Evolutionary conservation across 2,329 filamentous ascomycete species (phyloP), one percentile per base, ranked within the genome.

Genomic region (Claviceps sp.): DNA sequence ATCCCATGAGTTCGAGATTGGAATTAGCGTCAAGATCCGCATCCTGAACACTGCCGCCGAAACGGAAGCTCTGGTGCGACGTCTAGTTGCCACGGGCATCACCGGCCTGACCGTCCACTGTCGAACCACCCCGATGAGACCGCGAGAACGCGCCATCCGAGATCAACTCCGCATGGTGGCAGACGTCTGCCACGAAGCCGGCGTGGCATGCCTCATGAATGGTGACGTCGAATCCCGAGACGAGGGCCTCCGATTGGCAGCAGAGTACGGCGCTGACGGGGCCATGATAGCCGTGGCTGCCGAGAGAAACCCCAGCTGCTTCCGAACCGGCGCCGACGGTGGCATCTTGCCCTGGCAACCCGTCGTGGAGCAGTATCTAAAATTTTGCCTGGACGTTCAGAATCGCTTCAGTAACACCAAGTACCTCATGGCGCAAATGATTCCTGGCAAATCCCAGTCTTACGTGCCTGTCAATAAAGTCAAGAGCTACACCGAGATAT

Each of bases 211-310:
- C 63, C 70, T 97, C 42, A 90, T 97, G 82, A 98, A 98, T 63
- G 93, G 93, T 47, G 93, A 98, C 62, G 89, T 98, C 0, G 80
- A 77, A 51, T 80, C 74, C 40, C 79, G 86, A 51, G 85, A 88
- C 49, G 74, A 95, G 54, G 91, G 83, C 0, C 63, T 86, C 7
- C 65, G 73, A 54, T 74, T 98, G 6, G 84, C 89, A 55, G 62
- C 78, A 26, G 85, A 95, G 64, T 96, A 79, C 63, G 84, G 83
- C n/a, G 86, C 86, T 5, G 90, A 97, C 62, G 91, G 90, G 5
- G 93, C 88, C 55, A 98, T 98, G 93, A 97, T 98, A 61, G 93
- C 93, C 9, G 93, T 88, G 3, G 79, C 88, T 3, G 93, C 93
- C 1, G 93, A 98, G 72, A 80, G 84, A 57, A 98, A 98, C 63